A percentile compares a stretch with the other conserved stretches of the same genome.
Evolutionary conservation across 306 rosid species (phyloP).

Genomic region (Urtica urens): DNA sequence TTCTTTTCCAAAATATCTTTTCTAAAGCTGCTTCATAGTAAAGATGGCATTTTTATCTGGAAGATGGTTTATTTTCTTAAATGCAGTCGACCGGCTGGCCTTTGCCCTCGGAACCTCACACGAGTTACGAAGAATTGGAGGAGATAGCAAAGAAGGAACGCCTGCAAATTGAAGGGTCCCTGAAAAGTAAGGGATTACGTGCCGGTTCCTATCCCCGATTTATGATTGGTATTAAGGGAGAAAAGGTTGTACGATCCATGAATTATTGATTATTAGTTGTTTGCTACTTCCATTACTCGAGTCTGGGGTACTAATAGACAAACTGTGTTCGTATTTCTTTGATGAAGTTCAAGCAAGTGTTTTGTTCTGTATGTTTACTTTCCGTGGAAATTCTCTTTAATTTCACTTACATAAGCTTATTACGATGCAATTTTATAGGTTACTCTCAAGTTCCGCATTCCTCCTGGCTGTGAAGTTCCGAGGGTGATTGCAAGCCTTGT

Average conservation of each 20-base stretch:
- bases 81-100: constrained; percentile 21
- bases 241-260: constrained; percentile 49
- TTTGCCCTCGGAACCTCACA: constrained; percentile 18
- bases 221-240: constrained; percentile 63
- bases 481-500: constrained; percentile 62
- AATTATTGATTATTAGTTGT: background rate
- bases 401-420: constrained; percentile 16
- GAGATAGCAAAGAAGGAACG: constrained; percentile 53
- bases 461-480: constrained; percentile 60
- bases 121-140: constrained; percentile 25
- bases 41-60: background rate
- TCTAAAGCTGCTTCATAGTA: too few relatives aligned
- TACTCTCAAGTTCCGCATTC: constrained; percentile 57
- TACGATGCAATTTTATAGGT: constrained; percentile 35
- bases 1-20: too few relatives aligned
- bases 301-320: background rate
- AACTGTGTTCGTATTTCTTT: background rate
- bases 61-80: constrained; percentile 5
- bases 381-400: background rate
- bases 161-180: constrained; percentile 36
- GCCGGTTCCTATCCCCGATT: constrained; percentile 55
- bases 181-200: constrained; percentile 37
- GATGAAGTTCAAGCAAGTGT: background rate
- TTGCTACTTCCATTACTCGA: background rate
- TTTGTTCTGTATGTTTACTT: background rate